Evolutionary conservation across 352 stramenopile species (phyloP).

Genomic region (Phytophthora idaei): DNA sequence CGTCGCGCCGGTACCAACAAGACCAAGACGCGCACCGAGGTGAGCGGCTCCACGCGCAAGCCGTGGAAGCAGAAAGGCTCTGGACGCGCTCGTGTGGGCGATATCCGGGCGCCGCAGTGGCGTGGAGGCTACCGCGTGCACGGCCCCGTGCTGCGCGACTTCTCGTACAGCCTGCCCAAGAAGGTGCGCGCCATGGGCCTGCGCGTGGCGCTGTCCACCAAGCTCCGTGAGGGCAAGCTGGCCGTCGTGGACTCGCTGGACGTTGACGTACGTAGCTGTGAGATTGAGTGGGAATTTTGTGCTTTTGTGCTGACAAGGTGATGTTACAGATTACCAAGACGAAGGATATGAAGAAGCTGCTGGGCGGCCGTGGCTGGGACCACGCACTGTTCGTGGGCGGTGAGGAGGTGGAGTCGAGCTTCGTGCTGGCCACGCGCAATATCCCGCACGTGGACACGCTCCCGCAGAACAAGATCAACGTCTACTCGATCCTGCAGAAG

Average conservation of each 20-base stretch:
- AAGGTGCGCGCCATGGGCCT: conserved; percentile 90
- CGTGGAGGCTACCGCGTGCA: conserved; percentile 86
- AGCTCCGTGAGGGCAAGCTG: conserved; percentile 88
- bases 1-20: conserved; percentile 88
- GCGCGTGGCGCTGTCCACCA: conserved; percentile 85
- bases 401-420: conserved; percentile 75
- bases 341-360: conserved; percentile 87
- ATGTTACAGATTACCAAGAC: conserved; percentile 72
- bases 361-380: conserved; percentile 81
- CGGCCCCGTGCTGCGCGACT: conserved; percentile 83
- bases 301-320: conserved; percentile 1
- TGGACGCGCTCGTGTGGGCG: conserved; percentile 84
- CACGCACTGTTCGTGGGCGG: conserved; percentile 87
- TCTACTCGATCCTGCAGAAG: conserved; percentile 91
- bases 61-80: conserved; percentile 90
- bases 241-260: conserved; percentile 81
- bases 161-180: conserved; percentile 88
- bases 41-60: conserved; percentile 88
- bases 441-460: conserved; percentile 86
- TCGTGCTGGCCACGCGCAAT: conserved; percentile 84
- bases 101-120: conserved; percentile 87
- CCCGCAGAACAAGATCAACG: conserved; percentile 89
- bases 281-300: not conserved
- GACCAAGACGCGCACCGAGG: conserved; percentile 88
- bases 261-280: conserved; percentile 56